phyloP scores from a whole-genome alignment of 1,284 basidiomycete species.

The Serendipita sp. region DNA sequence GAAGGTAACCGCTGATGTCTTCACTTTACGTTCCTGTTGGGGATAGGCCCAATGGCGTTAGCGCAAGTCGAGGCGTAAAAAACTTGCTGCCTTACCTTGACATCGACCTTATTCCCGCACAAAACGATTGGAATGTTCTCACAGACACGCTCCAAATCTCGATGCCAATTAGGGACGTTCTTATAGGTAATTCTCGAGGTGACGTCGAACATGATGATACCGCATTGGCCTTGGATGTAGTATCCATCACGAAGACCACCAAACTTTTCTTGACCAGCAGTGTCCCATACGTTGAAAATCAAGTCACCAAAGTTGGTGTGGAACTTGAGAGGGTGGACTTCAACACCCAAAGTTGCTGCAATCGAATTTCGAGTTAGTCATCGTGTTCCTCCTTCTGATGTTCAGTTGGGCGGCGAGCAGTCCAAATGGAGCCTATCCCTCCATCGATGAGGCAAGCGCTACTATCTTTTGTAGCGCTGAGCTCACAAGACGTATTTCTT shows the following conservation, averaged over 20 bases:
- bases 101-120: constrained; percentile 99
- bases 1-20: constrained; percentile 97
- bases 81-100: constrained; percentile 55
- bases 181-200: constrained; percentile 99
- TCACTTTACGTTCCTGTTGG: constrained; percentile 93
- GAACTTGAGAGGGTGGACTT: constrained; percentile 94
- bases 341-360: constrained; percentile 94
- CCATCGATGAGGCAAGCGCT: not conserved
- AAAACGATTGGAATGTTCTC: constrained; percentile 99
- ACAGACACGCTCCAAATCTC: constrained; percentile 98
- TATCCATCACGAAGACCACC: constrained; percentile 96
- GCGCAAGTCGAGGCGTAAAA: not conserved
- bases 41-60: not conserved
- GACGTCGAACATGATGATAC: constrained; percentile 99
- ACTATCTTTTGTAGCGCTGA: too few species aligned
- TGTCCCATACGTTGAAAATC: constrained; percentile 99
- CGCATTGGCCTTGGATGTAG: constrained; percentile 98
- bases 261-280: constrained; percentile 99
- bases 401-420: not conserved
- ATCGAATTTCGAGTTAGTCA: constrained; percentile 1
- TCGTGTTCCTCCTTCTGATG: not conserved
- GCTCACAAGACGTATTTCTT: too few species aligned
- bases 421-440: not conserved
- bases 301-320: constrained; percentile 97
- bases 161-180: constrained; percentile 99